Percentiles rank a stretch among this genome's conserved stretches.
phyloP scores from a whole-genome alignment of 1,139 yeast genomes.

The Geotrichum cucujoidarum region DNA sequence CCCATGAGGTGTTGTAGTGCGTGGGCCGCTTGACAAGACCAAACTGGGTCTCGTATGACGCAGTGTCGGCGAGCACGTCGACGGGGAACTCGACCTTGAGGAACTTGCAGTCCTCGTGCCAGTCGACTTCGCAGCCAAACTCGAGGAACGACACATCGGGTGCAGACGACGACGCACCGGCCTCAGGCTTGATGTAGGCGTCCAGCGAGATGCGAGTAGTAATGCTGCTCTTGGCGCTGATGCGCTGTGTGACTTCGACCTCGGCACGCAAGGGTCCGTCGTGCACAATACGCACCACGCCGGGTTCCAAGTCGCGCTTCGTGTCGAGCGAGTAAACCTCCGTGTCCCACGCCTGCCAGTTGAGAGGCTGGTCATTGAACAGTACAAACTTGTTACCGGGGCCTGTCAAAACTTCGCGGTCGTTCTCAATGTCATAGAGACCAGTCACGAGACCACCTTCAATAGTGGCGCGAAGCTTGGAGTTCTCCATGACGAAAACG shows the following conservation, averaged over 20 bases:
- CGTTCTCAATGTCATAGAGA: conserved; percentile 54
- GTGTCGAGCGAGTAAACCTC: conserved; percentile 79
- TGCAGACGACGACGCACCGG: conserved; percentile 22
- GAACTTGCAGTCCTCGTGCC: conserved; percentile 87
- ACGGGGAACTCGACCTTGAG: conserved; percentile 94
- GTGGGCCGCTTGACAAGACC: conserved; percentile 90
- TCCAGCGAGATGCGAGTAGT: conserved; percentile 68
- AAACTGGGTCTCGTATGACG: conserved; percentile 88
- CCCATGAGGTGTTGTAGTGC: conserved; percentile 93
- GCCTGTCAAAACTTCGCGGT: conserved; percentile 65
- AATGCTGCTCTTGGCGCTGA: conserved; percentile 54
- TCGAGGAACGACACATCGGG: conserved; percentile 40
- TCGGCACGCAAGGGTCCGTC: conserved; percentile 59
- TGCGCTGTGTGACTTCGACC: conserved; percentile 51
- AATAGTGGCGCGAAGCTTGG: conserved; percentile 53
- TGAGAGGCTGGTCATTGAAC: conserved; percentile 84
- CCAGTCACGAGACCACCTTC: conserved; percentile 63
- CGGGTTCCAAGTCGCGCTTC: conserved; percentile 47
- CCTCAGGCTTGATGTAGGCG: conserved; percentile 42
- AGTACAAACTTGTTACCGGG: conserved; percentile 71
- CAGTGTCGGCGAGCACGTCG: conserved; percentile 65
- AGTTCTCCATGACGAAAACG: conserved; percentile 53
- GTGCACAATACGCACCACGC: conserved; percentile 45
- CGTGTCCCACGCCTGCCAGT: conserved; percentile 97
- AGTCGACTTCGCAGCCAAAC: conserved; percentile 66